Percentiles rank a stretch among this genome's conserved stretches.
Evolutionary conservation across 306 rosid species (phyloP).

Genomic region (Acacia confusa): DNA sequence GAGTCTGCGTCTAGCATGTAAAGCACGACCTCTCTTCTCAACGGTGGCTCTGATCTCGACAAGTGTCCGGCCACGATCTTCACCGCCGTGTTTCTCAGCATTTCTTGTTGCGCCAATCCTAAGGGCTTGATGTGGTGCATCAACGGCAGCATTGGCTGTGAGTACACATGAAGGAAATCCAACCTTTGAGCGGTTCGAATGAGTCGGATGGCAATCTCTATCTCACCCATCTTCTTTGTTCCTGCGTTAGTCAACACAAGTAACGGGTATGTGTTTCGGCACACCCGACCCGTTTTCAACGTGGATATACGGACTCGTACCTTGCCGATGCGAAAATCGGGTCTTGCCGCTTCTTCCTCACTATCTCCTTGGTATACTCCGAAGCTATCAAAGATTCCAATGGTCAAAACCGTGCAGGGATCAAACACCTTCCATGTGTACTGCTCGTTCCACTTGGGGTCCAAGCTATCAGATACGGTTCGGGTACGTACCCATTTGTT

Average conservation of each 20-base stretch:
- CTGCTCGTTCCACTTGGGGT: conserved; percentile 94
- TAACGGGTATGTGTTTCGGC: conserved; percentile 62
- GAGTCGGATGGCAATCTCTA: conserved; percentile 74
- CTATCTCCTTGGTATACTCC: conserved; percentile 33
- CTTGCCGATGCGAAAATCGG: conserved; percentile 67
- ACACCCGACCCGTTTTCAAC: conserved; percentile 60
- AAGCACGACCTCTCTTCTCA: conserved; percentile 59
- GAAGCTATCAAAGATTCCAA: conserved; percentile 73
- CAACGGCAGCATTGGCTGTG: conserved; percentile 68
- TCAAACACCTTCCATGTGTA: conserved; percentile 89
- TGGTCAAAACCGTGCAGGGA: conserved; percentile 75
- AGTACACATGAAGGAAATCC: conserved; percentile 76
- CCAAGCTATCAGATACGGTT: conserved; percentile 64
- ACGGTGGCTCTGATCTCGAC: conserved; percentile 74
- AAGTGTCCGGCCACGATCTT: conserved; percentile 63
- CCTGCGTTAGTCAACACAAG: conserved; percentile 52
- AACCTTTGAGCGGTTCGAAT: conserved; percentile 47
- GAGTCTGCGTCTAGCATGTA: conserved; percentile 81
- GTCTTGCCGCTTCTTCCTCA: conserved; percentile 31
- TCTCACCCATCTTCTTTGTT: conserved; percentile 71
- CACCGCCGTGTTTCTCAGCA: conserved; percentile 58
- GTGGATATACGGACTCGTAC: conserved; percentile 72
- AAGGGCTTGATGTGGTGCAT: conserved; percentile 87
- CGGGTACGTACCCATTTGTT: conserved; percentile 80
- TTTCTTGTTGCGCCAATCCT: conserved; percentile 69